Conservation (phyloP, 257 asterid genomes). For the Solanum boliviense region DNA sequence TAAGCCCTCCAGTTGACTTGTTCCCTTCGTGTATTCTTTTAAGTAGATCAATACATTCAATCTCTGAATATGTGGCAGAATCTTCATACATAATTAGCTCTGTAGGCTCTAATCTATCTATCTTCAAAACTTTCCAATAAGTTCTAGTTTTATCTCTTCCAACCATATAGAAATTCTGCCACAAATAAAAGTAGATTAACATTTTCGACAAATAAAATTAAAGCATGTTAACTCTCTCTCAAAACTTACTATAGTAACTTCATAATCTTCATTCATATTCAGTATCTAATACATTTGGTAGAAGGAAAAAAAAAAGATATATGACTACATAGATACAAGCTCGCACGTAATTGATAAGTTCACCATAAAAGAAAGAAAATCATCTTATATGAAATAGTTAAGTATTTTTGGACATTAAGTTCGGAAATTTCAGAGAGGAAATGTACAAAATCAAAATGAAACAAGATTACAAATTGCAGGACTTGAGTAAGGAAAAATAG, state of each 20-base stretch:
- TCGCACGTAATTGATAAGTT: not conserved
- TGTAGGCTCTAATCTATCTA: conserved; percentile 56
- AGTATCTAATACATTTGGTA: not conserved
- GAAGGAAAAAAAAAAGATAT: not conserved
- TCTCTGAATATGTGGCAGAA: conserved; percentile 50
- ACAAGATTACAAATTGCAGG: not conserved
- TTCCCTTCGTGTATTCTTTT: conserved; percentile 74
- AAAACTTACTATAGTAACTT: not conserved
- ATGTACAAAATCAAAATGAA: not conserved
- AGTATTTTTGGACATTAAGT: not conserved
- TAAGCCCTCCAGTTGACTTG: conserved; percentile 75
- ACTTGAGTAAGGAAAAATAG: not conserved
- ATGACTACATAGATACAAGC: not conserved
- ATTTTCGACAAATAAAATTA: not conserved
- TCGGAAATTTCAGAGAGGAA: not conserved
- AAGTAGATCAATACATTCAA: conserved; percentile 61
- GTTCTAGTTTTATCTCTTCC: conserved; percentile 72
- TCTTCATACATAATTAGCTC: conserved; percentile 69
- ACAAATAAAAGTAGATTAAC: not conserved
- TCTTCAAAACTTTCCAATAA: conserved; percentile 75
- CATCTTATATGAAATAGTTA: not conserved
- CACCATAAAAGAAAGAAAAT: not conserved
- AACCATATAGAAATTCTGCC: conserved; percentile 74
- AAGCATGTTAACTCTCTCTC: not conserved
- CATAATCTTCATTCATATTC: not conserved